Percentiles rank a stretch among this genome's conserved stretches.
phyloP scores from a whole-genome alignment of 305 asterid species.

The Stenogyne calaminthoides region DNA sequence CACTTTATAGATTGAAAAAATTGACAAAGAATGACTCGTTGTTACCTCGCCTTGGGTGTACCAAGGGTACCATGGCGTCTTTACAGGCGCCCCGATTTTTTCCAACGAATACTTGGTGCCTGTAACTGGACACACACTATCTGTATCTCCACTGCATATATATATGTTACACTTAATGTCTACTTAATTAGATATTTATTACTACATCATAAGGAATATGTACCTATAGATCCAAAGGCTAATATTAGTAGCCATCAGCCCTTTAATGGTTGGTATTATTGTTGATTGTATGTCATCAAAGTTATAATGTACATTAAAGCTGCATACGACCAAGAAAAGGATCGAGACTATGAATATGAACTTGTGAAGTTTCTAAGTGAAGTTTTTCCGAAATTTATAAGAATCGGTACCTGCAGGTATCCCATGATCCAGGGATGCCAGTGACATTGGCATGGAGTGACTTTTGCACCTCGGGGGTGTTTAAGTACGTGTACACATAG shows the following conservation, averaged over 20 bases:
- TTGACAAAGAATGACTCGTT: too few species aligned
- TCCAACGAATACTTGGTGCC: constrained; percentile 44
- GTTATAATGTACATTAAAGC: not conserved
- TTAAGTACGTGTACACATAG: constrained; percentile 37
- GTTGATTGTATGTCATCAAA: constrained; percentile 33
- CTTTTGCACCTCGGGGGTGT: constrained; percentile 45
- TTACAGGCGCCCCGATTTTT: constrained; percentile 37
- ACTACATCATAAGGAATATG: not conserved
- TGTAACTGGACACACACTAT: constrained; percentile 50
- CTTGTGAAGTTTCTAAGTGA: too few species aligned
- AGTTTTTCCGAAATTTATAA: too few species aligned
- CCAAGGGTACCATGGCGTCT: constrained; percentile 67
- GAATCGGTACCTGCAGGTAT: constrained; percentile 32
- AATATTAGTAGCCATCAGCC: constrained; percentile 51
- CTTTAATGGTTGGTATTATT: constrained; percentile 44
- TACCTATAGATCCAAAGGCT: constrained; percentile 62
- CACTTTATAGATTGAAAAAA: too few species aligned
- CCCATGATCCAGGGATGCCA: constrained; percentile 45
- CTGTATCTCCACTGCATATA: constrained; percentile 52
- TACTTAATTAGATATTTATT: too few species aligned
- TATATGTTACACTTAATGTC: not conserved
- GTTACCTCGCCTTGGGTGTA: constrained; percentile 44
- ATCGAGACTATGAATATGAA: not conserved
- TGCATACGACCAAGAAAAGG: not conserved
- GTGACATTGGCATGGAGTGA: constrained; percentile 46